Conservation (phyloP, 2,329 filamentous ascomycete species). For the Trichoderma atrobrunneum region DNA sequence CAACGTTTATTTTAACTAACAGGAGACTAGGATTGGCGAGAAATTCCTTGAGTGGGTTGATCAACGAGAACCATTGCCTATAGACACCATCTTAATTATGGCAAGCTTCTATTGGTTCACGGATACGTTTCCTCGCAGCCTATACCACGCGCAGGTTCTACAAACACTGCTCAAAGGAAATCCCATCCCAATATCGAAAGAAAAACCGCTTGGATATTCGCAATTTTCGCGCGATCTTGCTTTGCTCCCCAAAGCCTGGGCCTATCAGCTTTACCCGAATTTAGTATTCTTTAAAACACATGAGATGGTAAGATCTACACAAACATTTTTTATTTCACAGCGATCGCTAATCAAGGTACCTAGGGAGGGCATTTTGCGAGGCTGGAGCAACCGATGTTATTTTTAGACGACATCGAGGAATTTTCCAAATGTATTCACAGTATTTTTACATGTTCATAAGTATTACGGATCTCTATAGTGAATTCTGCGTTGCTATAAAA, state of each 20-base stretch:
- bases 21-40: background rate
- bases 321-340: background rate
- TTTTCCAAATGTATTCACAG: background rate
- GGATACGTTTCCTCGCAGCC: background rate
- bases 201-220: background rate
- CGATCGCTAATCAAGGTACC: background rate
- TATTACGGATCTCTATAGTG: background rate
- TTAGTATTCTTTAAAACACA: background rate
- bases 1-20: background rate
- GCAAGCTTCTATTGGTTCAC: background rate
- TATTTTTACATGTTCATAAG: rapidly evolving
- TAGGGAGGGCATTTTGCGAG: background rate
- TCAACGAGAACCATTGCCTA: background rate
- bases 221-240: background rate
- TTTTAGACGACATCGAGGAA: background rate
- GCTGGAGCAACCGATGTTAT: background rate
- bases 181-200: background rate
- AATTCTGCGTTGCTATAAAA: background rate
- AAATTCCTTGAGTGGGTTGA: background rate
- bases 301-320: background rate
- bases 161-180: background rate
- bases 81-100: background rate
- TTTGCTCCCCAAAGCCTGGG: background rate
- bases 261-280: background rate
- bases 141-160: background rate